Evolutionary conservation across 192 early-diverging fungal genomes (phyloP), one percentile per base, ranked within the genome.

Genomic region (Linnemannia exigua): DNA sequence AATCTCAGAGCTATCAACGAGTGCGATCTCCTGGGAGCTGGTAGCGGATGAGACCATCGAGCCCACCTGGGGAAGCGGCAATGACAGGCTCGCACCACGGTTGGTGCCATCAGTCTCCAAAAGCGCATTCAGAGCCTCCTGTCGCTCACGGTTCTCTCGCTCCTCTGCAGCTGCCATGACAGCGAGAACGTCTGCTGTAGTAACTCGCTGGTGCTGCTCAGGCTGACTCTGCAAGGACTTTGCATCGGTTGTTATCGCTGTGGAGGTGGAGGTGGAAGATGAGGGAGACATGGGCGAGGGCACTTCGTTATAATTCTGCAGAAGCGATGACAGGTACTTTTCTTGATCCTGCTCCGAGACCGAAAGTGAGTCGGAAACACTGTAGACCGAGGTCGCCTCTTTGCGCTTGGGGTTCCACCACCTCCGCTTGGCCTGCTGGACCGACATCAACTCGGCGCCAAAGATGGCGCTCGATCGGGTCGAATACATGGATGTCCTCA

Each of bases 321-420:
- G 48, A 3, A 86, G 70, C 25, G 70, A 67, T 0, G 37, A 22
- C 37, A 86, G 63, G 41, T 86, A 80, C 12, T 35, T 46, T 50
- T 86, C 84, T 37, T 86, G 84, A 72, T 86, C 84, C 14, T 73
- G 48, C 61, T 86, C 84, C 2, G 84, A 67, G 31, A 75, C 44
- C 15, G 77, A 74, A 1, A 71, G n/a, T 3, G 72, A 67, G 9
- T 74, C 73, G 3, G 74, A 50, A 17, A 46, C 46, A 6, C 58
- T 72, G 66, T 86, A 70, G 19, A 86, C 28, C 5, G 84, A 80
- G 33, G 70, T 80, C 2, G 75, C 28, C 16, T 86, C 84, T 51
- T 86, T 86, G 70, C 84, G 84, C 41, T 72, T 76, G 12, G 84
- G 72, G 63, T 67, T 77, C 77, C 77, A 86, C 84, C 84, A 86